Conservation (phyloP, 2,329 filamentous ascomycete genomes). For the Chaetomium globosum region DNA sequence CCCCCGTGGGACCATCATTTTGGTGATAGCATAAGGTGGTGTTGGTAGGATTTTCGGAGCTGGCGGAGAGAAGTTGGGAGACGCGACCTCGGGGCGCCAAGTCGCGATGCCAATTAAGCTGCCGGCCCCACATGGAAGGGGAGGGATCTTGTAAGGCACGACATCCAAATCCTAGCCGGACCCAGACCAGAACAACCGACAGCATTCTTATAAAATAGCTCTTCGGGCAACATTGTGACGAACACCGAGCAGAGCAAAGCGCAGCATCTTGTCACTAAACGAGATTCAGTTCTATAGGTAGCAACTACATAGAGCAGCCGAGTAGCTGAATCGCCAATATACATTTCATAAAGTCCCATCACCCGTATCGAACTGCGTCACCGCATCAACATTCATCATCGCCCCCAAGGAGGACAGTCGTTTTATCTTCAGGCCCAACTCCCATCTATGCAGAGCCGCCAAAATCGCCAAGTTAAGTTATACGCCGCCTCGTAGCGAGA, state of each 20-base stretch:
- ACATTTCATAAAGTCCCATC: conserved; percentile 5
- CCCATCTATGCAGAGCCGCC: conserved; percentile 29
- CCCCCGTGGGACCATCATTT: conserved; percentile 15
- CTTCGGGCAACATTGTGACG: neutral
- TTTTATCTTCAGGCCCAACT: conserved; percentile 31
- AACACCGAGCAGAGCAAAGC: neutral
- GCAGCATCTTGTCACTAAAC: neutral
- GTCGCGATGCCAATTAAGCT: neutral
- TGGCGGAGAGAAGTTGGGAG: conserved; percentile 4
- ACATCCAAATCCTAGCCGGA: neutral
- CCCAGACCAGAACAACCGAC: neutral
- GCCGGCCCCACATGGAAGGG: conserved; percentile 11
- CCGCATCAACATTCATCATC: conserved; percentile 23
- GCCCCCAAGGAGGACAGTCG: conserved; percentile 21
- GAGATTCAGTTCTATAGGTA: conserved; percentile 8
- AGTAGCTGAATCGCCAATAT: conserved; percentile 5
- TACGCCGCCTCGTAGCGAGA: neutral
- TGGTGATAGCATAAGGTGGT: conserved; percentile 20
- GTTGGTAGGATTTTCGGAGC: neutral
- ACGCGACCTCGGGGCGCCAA: neutral
- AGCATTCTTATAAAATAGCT: neutral
- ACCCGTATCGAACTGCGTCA: conserved; percentile 1
- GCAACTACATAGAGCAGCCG: conserved; percentile 5
- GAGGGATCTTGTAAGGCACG: neutral
- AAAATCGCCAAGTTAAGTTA: conserved; percentile 11